Evolutionary conservation across 1,284 basidiomycete species (phyloP), one percentile per base, ranked within the genome.

Genomic region (Earliella scabrosa): DNA sequence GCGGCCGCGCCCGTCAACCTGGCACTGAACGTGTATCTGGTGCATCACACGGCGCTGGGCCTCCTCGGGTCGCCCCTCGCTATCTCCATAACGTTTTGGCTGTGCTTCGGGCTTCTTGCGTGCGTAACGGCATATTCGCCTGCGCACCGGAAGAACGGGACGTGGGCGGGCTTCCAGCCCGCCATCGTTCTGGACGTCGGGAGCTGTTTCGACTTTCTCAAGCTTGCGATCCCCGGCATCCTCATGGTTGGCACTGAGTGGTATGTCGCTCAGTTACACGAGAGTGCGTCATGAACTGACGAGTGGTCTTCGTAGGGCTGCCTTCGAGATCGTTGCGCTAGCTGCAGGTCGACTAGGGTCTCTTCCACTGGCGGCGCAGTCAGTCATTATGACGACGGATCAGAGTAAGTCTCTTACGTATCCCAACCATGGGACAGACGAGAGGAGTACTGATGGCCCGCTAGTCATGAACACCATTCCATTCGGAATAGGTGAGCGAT

Each of bases 311-410:
- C 13, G 1, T 13, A 90, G 87, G 87, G 85, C 86, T 41, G 88
- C 88, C 0, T 91, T 91, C 61, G 88, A 92, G 66, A 90, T 91
- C 38, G 90, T 91, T 7, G 89, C 88, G 4, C 72, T 91, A 20
- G 86, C 86, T n/a, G 89, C 90, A 9, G 88, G 87, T 16, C 76
- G 82, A 20, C 74, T 92, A 1, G 88, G 88, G 9, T 66, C 80
- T n/a, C 67, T 87, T 34, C 75, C 88, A 1, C 77, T 92, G 18
- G 88, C 87, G 4, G 87, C 87, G 2, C 89, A 92, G 66, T 86
- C 87, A 1, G 85, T 90, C 38, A 90, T 92, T 56, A 90, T 92
- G 87, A 92, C 90, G n/a, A 82, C 85, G 11, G 90, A 92, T 66
- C 89, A 92, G 71, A 86, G 88, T 87, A 58, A 57, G 74, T 64